Evolutionary conservation across 164 flowering plant species (phyloP).

Genomic region (Dillenia turbinata): DNA sequence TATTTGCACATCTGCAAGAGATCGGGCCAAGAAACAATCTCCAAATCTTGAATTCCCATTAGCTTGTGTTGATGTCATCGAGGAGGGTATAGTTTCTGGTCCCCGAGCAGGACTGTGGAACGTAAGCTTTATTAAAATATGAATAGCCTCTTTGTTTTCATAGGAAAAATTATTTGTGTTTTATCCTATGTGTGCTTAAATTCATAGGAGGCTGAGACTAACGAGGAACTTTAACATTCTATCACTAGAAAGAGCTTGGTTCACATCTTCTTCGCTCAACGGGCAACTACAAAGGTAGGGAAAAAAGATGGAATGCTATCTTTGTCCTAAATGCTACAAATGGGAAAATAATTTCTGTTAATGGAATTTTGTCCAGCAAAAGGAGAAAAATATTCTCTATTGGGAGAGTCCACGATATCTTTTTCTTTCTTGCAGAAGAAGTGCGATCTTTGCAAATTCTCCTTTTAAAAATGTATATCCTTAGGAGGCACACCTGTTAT

Average conservation of each 20-base stretch:
- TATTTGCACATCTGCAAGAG: slow-evolving; percentile 73
- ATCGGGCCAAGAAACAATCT: slow-evolving; percentile 61
- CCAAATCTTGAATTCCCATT: slow-evolving; percentile 75
- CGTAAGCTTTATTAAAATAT: slow-evolving; percentile 32
- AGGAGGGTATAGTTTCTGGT: slow-evolving; percentile 25
- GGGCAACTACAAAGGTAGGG: slow-evolving; percentile 71
- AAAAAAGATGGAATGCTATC: neutral
- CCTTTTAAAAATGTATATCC: too few relatives aligned
- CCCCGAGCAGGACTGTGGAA: slow-evolving; percentile 29
- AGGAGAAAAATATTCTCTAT: too few relatives aligned
- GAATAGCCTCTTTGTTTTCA: neutral
- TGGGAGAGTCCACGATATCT: too few relatives aligned
- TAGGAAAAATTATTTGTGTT: neutral
- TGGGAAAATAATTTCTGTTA: too few relatives aligned
- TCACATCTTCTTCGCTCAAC: slow-evolving; percentile 48
- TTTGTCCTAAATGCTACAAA: too few relatives aligned
- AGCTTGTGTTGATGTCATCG: slow-evolving; percentile 31
- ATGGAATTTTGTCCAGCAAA: too few relatives aligned
- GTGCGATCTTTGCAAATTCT: too few relatives aligned
- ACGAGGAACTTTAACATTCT: slow-evolving; percentile 26
- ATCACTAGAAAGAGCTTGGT: slow-evolving; percentile 24
- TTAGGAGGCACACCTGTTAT: too few relatives aligned
- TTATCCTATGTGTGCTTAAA: neutral
- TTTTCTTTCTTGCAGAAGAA: too few relatives aligned
- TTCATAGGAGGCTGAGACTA: slow-evolving; percentile 27